Base-by-base conservation (phyloP, 495 filamentous ascomycete genomes). In the Hyaloscypha hepaticicola region DNA sequence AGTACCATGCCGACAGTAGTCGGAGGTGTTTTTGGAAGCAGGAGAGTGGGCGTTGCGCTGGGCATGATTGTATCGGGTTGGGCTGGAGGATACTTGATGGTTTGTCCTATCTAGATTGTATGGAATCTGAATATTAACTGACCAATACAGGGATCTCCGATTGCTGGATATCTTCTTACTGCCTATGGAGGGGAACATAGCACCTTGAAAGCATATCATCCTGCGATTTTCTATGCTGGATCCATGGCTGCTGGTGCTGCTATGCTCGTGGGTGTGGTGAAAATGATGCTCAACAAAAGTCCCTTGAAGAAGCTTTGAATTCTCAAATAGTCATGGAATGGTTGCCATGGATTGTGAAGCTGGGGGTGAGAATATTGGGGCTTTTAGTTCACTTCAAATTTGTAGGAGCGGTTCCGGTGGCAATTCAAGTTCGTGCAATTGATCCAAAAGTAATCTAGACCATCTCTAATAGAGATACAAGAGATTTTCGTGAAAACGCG, bases 1-100 rank as follows among this genome's bases (percentile, higher is more conserved):
- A 84, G 85, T 7, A 85, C 84, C 3, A 80, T 90, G 73, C 84
- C 85, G 3, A 88, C 86, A 5, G 85, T 83, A 8, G 81, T 87
- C 1, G 82, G 81, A 1, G 82, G 79, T 68, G 76, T 85, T 12
- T 84, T 87, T 72, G 82, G 83, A 0, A 80, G 79, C 3, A 77
- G 77, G 1, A 72, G 81, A 12, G 82, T 84, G 52, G 75, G 80
- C 41, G 79, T 86, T 24, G 85, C 79, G 0, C 84, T 88, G 80
- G 82, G 82, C 0, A 87, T 88, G 85, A 76, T 83, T 57, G 79
- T 86, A 1, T 86, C 81, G 11, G 82, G 85, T 1, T 88, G 83
- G 84, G 76, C 78, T 52, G 84, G 82, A 5, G 83, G 83, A 0
- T 87, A 87, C 72, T 74, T 87, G 25, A 70, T 87, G 75, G 81